Evolutionary conservation across 192 early-diverging fungal species (phyloP), one percentile per base, ranked within the genome.

Genomic region (Podila epicladia): DNA sequence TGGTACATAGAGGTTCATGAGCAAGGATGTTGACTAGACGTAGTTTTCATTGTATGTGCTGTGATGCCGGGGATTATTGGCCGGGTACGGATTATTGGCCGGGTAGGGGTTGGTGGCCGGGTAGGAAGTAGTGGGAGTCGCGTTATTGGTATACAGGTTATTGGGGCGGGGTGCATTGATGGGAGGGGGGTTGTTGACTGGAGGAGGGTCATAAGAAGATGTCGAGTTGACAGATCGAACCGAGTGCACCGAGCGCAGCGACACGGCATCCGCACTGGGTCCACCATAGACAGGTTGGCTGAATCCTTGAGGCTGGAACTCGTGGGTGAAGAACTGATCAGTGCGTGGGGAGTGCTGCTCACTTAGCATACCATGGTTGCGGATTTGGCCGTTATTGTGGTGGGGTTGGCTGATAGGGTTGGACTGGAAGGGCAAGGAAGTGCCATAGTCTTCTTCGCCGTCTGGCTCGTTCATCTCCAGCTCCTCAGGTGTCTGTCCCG

Each of bases 401-500:
- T 28, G 24, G 8, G 53, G 53, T 24, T n/a, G 53, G 22, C 5
- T 55, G 24, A 55, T 55, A 7, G n/a, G 53, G 20, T 26, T 26
- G 24, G 53, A 55, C 13, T 55, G 19, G 53, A 55, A 55, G 17
- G 53, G 53, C 9, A 55, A 24, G 8, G 53, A 9, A 1, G 41
- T 45, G 15, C 53, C 22, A 55, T 29, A 9, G 7, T 64, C 61
- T 2, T 64, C 61, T 2, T 68, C 66, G 15, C 20, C 4, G 3
- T 75, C 73, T 1, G 65, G 31, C 55, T 70, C 67, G 24, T 76
- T 63, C 74, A 76, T 76, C n/a, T 24, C 58, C 32, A 76, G 37
- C 2, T 62, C 65, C 49, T 76, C 74, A 8, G 67, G 67, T 7
- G 48, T 41, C 48, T 65, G 68, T 31, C 67, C 67, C 1, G 67